Conservation (phyloP, 2,329 filamentous ascomycete species). For the Laburnicola sp. region DNA sequence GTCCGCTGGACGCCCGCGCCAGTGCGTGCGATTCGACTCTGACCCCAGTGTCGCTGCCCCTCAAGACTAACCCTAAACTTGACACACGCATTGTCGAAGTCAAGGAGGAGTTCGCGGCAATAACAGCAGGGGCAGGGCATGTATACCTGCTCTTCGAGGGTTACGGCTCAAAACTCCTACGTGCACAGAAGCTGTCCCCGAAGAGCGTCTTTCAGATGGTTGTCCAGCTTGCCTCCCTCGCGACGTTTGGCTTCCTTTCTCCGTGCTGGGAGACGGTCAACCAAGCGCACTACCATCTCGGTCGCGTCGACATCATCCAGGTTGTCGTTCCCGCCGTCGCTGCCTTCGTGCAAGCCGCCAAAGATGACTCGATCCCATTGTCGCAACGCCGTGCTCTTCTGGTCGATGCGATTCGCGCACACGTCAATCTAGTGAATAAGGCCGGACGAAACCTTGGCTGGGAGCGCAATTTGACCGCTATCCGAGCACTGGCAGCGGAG, state of each 20-base stretch:
- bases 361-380: background rate
- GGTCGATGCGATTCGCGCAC: background rate
- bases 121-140: background rate
- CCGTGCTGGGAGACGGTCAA: constrained; percentile 4
- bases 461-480: background rate
- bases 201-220: constrained; percentile 4
- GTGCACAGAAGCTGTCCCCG: background rate
- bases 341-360: background rate
- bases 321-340: background rate
- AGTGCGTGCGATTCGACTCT: too few relatives aligned
- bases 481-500: background rate
- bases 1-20: background rate
- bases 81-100: background rate
- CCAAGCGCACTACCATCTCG: constrained; percentile 3
- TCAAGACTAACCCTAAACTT: background rate
- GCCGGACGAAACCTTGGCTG: background rate
- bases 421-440: background rate
- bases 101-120: background rate
- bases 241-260: background rate
- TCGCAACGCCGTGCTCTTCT: background rate
- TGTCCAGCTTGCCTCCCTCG: background rate
- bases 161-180: background rate
- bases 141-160: background rate
- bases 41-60: background rate
- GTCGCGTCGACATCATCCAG: constrained; percentile 3